Conservation (phyloP, 768 basidiomycete species). For the Mycena metata region DNA sequence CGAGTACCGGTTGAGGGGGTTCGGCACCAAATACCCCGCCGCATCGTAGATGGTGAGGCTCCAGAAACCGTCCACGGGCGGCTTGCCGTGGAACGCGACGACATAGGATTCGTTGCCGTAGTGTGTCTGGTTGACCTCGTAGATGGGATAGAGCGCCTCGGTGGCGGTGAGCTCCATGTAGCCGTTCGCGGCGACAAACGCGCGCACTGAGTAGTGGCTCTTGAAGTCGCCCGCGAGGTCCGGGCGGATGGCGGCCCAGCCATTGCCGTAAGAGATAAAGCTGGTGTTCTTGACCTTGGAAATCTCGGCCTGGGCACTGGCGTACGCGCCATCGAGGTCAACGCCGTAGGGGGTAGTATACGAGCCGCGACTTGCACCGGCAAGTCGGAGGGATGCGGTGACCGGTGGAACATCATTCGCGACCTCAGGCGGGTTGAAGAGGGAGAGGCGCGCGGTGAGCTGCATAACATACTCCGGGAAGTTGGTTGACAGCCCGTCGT, state of each 20-base stretch:
- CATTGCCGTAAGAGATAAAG: neutral
- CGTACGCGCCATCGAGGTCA: conserved; percentile 3
- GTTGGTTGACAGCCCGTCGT: neutral
- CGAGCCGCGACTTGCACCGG: neutral
- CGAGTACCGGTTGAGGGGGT: conserved; percentile 4
- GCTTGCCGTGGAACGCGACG: conserved; percentile 22
- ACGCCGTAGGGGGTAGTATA: conserved; percentile 13
- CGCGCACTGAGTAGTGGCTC: conserved; percentile 9
- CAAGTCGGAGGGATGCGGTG: neutral
- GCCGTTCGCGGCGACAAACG: neutral
- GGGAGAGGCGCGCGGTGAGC: conserved; percentile 20
- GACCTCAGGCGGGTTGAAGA: conserved; percentile 6
- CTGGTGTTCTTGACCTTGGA: neutral
- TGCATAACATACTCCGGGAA: neutral
- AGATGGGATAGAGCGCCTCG: conserved; percentile 16
- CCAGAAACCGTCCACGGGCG: conserved; percentile 19
- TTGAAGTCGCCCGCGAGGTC: conserved; percentile 20
- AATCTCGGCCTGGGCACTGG: neutral
- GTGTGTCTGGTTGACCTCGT: neutral
- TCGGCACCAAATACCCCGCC: conserved; percentile 15
- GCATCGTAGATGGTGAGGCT: conserved; percentile 23
- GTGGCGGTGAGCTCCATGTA: conserved; percentile 8
- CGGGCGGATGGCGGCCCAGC: neutral
- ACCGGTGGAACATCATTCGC: neutral
- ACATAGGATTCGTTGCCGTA: neutral